phyloP scores from a whole-genome alignment of 2,329 filamentous ascomycete genomes.

The Aspergillus ibericus region DNA sequence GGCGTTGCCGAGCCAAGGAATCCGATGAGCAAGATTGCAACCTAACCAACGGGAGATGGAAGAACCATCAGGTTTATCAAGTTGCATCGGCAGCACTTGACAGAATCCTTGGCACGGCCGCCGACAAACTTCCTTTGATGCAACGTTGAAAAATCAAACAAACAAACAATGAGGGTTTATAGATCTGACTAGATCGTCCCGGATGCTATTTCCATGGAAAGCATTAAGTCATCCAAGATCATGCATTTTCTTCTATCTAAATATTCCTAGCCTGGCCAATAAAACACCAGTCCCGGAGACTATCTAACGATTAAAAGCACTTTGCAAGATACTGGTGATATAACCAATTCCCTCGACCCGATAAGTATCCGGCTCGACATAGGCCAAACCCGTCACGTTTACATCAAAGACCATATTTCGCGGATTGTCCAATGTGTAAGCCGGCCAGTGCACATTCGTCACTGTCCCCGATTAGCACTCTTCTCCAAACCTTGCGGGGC shows the following conservation, averaged over 20 bases:
- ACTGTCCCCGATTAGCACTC: background rate
- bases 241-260: background rate
- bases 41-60: background rate
- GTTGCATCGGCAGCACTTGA: background rate
- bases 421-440: background rate
- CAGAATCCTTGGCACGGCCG: background rate
- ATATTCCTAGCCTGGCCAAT: background rate
- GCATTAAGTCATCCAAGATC: too few relatives aligned
- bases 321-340: background rate
- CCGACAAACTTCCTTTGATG: background rate
- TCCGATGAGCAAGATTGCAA: background rate
- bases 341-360: slow-evolving; percentile 3
- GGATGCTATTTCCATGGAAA: background rate
- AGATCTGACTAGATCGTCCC: background rate
- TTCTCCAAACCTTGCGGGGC: background rate
- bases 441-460: slow-evolving; percentile 5
- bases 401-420: slow-evolving; percentile 11
- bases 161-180: background rate
- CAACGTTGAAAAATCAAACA: background rate
- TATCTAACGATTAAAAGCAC: background rate
- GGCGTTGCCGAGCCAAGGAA: background rate
- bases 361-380: slow-evolving; percentile 9
- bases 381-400: background rate
- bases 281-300: too few relatives aligned
- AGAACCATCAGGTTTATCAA: background rate